Evolutionary conservation across 2,329 filamentous ascomycete species (phyloP).

Genomic region (Botrytis fabae): DNA sequence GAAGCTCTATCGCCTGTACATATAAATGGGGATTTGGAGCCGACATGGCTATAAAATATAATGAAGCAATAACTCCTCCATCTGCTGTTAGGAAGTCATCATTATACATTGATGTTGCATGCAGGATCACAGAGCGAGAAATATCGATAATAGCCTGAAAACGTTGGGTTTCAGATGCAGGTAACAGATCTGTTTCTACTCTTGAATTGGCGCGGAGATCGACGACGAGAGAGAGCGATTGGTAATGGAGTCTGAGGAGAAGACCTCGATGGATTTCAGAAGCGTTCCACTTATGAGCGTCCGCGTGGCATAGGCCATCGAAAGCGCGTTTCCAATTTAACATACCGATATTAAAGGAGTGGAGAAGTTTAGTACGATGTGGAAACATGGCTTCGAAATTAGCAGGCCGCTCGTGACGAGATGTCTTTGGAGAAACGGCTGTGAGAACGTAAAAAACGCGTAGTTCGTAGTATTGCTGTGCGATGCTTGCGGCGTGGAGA

Average conservation of each 20-base stretch:
- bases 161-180: constrained; percentile 1
- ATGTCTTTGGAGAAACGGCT: constrained; percentile 13
- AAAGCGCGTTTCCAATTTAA: constrained; percentile 18
- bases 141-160: constrained; percentile 23
- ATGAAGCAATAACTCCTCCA: constrained; percentile 26
- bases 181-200: background rate
- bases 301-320: background rate
- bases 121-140: constrained; percentile 19
- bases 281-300: background rate
- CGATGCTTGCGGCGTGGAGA: constrained; percentile 21
- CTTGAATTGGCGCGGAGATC: constrained; percentile 15
- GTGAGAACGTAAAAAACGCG: constrained; percentile 28
- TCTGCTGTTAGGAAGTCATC: constrained; percentile 23
- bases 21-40: constrained; percentile 15
- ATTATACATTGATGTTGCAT: background rate
- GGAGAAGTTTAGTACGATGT: constrained; percentile 21
- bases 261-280: constrained; percentile 13
- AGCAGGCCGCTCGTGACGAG: background rate
- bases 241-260: constrained; percentile 9
- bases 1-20: constrained; percentile 27
- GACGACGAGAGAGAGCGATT: constrained; percentile 5
- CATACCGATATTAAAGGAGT: constrained; percentile 8
- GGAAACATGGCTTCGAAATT: constrained; percentile 8
- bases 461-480: constrained; percentile 25
- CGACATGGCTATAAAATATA: constrained; percentile 30